Percentiles rank a stretch among this genome's conserved stretches.
These are phyloP conservation scores for Grosmannia clavigera DNA, from an alignment of 2,329 filamentous ascomycete genomes.

Conservation along the genomic window DNA sequence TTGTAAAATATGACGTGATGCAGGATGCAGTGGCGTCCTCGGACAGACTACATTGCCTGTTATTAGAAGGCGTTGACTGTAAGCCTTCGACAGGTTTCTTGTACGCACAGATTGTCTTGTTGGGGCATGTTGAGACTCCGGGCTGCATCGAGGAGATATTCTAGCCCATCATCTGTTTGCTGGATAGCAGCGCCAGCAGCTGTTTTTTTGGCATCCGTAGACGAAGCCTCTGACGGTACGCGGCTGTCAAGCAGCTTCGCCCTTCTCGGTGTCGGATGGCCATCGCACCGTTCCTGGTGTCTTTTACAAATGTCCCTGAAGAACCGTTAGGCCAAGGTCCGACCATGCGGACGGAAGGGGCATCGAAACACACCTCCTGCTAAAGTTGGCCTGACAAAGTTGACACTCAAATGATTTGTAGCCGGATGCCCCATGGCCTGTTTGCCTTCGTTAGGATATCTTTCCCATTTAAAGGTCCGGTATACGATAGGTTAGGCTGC, in stretches of 20 bases:
- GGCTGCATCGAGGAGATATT: neutral
- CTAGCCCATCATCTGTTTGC: neutral
- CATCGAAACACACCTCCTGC: neutral
- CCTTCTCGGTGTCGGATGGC: neutral
- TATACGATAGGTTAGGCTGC: neutral
- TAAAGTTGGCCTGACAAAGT: constrained; percentile 3
- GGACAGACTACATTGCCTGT: neutral
- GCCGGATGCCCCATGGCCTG: constrained; percentile 3
- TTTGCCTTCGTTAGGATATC: neutral
- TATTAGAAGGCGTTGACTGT: neutral
- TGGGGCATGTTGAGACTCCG: neutral
- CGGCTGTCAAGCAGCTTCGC: neutral
- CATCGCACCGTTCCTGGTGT: constrained; percentile 4
- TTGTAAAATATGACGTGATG: neutral
- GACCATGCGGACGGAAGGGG: neutral
- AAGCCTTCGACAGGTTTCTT: neutral
- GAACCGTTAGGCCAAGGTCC: neutral
- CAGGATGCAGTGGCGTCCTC: neutral
- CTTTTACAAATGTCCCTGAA: constrained; percentile 5
- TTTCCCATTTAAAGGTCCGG: neutral
- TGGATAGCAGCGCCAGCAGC: neutral
- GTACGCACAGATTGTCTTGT: neutral
- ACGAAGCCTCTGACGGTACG: neutral
- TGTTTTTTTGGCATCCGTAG: neutral
- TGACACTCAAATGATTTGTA: constrained; percentile 1